Percentiles rank a stretch among this genome's conserved stretches.
Conservation (phyloP, 306 rosid genomes). For the Oxytropis ochrocephala region DNA sequence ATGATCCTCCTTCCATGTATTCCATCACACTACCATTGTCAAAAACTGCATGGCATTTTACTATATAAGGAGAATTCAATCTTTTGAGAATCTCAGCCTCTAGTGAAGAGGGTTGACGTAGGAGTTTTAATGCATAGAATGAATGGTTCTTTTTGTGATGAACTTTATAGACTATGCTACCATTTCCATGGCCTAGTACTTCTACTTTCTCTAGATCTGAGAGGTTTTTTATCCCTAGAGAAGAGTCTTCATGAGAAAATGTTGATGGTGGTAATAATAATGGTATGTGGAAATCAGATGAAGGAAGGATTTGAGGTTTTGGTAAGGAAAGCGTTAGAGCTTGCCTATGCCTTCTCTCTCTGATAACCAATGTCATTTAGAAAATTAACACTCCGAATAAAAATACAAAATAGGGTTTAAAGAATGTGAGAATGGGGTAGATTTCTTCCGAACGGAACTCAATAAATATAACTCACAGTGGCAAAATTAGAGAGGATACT, state of each 20-base stretch:
- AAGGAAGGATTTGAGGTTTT: conserved; percentile 22
- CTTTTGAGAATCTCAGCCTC: conserved; percentile 59
- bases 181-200: conserved; percentile 54
- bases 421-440: not conserved
- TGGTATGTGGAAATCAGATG: conserved; percentile 10
- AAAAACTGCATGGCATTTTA: conserved; percentile 49
- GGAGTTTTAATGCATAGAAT: conserved; percentile 52
- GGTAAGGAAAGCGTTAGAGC: conserved; percentile 54
- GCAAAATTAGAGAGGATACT: too few species aligned
- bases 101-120: conserved; percentile 28
- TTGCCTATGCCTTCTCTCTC: conserved; percentile 55
- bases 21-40: conserved; percentile 40
- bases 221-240: conserved; percentile 29
- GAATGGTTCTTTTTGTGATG: conserved; percentile 34
- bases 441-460: not conserved
- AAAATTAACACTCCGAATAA: not conserved
- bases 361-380: conserved; percentile 51
- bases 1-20: conserved; percentile 58
- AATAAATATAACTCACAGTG: too few species aligned
- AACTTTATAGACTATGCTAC: conserved; percentile 59
- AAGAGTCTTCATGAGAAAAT: conserved; percentile 19
- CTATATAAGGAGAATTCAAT: conserved; percentile 43
- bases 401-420: not conserved
- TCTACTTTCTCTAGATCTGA: conserved; percentile 44
- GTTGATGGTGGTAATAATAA: not conserved